Evolutionary conservation across 352 stramenopile genomes (phyloP).

Genomic region (Phytophthora palmivora): DNA sequence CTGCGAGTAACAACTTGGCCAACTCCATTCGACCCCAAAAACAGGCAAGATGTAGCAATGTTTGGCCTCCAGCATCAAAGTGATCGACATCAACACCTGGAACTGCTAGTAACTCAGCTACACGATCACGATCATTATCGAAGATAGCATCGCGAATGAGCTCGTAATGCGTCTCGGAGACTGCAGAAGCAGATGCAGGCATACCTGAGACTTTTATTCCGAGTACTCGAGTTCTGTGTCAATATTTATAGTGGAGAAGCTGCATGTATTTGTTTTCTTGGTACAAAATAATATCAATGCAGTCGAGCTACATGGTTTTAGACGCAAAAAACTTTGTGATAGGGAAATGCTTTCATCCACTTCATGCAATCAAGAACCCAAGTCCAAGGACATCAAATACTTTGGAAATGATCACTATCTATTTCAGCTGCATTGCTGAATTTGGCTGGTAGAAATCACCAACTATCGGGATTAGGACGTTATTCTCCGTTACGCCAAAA

Average conservation of each 20-base stretch:
- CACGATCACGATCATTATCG: conserved; percentile 59
- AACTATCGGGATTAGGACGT: conserved; percentile 8
- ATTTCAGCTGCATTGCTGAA: conserved; percentile 30
- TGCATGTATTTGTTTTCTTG: neutral
- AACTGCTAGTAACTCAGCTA: conserved; percentile 48
- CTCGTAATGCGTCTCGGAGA: conserved; percentile 65
- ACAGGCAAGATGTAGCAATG: conserved; percentile 72
- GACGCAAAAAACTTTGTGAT: too few species aligned
- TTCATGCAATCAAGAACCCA: too few species aligned
- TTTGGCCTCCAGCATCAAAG: conserved; percentile 77
- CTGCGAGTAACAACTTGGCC: conserved; percentile 64
- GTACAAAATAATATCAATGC: too few species aligned
- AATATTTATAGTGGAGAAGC: conserved; percentile 21
- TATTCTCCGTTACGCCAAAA: conserved; percentile 35
- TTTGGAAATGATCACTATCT: conserved; percentile 2
- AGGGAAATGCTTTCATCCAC: too few species aligned
- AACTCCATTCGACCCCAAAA: conserved; percentile 79
- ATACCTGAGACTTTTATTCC: conserved; percentile 1
- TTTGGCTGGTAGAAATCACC: neutral
- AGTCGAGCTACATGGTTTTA: too few species aligned
- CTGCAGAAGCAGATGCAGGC: conserved; percentile 10
- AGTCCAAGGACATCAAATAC: too few species aligned
- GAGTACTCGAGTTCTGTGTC: too few species aligned
- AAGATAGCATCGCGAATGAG: conserved; percentile 78
- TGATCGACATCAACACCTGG: conserved; percentile 68